These are phyloP conservation scores for Backusella parvicylindrica DNA, from an alignment of 192 early-diverging fungal genomes.

Conservation along the genomic window DNA sequence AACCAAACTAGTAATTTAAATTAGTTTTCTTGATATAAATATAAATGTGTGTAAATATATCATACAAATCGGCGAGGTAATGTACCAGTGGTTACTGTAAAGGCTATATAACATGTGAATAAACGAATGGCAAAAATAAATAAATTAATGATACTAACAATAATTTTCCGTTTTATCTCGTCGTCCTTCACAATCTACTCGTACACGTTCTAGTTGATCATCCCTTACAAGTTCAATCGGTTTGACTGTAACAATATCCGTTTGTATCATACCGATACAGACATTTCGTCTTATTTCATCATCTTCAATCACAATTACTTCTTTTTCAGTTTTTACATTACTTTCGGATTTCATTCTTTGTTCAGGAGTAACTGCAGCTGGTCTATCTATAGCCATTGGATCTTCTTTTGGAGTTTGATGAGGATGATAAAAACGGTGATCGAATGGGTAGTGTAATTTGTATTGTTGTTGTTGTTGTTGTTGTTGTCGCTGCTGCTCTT, in stretches of 20 bases:
- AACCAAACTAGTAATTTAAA: conserved; percentile 20
- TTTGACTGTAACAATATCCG: conserved; percentile 28
- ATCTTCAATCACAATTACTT: conserved; percentile 29
- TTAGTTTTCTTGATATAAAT: neutral
- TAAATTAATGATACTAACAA: conserved; percentile 9
- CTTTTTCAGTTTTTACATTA: neutral
- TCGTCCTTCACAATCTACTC: conserved; percentile 20
- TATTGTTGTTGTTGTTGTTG: neutral
- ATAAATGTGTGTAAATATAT: neutral
- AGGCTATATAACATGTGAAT: conserved; percentile 9
- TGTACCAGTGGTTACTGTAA: conserved; percentile 6
- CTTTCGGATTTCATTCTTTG: neutral
- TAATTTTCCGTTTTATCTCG: conserved; percentile 16
- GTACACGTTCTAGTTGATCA: conserved; percentile 26
- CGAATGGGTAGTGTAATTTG: neutral
- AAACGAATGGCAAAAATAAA: neutral
- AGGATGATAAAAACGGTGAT: neutral
- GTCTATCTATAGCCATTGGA: neutral
- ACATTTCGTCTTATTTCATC: conserved; percentile 21
- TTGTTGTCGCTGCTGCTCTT: neutral
- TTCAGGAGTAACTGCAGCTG: neutral
- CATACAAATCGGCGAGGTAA: conserved; percentile 20
- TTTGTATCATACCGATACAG: conserved; percentile 33
- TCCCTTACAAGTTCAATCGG: conserved; percentile 20
- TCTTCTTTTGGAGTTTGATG: neutral